Evolutionary conservation across 1,284 basidiomycete genomes (phyloP).

Genomic region (Leccinum subrobustum): DNA sequence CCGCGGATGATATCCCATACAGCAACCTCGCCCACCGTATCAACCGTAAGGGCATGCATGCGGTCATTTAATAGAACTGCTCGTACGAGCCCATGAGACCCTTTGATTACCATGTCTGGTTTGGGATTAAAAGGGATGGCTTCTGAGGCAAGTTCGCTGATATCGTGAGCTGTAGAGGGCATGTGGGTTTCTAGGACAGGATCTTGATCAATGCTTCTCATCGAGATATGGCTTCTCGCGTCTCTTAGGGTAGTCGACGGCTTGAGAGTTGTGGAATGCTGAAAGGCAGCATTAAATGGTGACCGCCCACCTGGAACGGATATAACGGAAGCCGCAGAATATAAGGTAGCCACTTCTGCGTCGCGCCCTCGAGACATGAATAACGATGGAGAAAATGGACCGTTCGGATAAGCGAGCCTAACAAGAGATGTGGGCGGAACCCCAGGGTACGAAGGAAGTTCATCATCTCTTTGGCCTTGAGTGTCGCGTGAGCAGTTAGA

Average conservation of each 20-base stretch:
- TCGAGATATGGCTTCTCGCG: slow-evolving; percentile 18
- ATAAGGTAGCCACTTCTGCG: slow-evolving; percentile 79
- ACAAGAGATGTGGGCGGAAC: slow-evolving; percentile 83
- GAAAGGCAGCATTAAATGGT: slow-evolving; percentile 37
- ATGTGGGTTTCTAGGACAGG: slow-evolving; percentile 41
- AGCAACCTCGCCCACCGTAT: slow-evolving; percentile 83
- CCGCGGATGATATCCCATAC: slow-evolving; percentile 92
- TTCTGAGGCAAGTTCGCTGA: slow-evolving; percentile 71
- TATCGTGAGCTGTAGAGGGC: slow-evolving; percentile 65
- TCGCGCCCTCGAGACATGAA: slow-evolving; percentile 48
- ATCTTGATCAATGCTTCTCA: slow-evolving; percentile 26
- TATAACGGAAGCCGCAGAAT: slow-evolving; percentile 77
- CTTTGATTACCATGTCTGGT: slow-evolving; percentile 75
- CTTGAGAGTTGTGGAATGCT: slow-evolving; percentile 37
- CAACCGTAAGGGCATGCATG: slow-evolving; percentile 88
- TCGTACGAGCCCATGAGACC: slow-evolving; percentile 83
- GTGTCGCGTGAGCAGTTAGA: slow-evolving; percentile 13
- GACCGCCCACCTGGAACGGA: slow-evolving; percentile 54
- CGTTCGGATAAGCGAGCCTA: slow-evolving; percentile 73
- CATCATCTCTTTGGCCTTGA: slow-evolving; percentile 27
- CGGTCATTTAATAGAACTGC: slow-evolving; percentile 87
- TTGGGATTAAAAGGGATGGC: slow-evolving; percentile 62
- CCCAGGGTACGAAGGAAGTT: slow-evolving; percentile 25
- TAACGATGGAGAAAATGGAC: slow-evolving; percentile 53
- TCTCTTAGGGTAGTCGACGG: slow-evolving; percentile 35